phyloP scores from a whole-genome alignment of 164 flowering plant genomes.

The Warburgia ugandensis region DNA sequence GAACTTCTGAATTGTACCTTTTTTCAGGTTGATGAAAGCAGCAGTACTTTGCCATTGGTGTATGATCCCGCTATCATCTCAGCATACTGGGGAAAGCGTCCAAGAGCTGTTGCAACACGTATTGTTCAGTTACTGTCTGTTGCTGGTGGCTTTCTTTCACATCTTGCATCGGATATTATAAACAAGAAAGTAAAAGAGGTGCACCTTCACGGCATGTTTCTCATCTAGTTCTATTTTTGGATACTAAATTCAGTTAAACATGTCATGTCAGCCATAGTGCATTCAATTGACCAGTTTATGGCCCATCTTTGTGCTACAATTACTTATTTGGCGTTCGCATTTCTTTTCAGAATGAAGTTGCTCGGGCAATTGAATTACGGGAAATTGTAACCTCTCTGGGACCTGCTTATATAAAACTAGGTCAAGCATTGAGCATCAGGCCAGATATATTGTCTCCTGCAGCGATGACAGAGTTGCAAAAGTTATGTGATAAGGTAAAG shows the following conservation, averaged over 20 bases:
- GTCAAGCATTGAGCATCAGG: conserved; percentile 96
- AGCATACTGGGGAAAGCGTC: conserved; percentile 91
- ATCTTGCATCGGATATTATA: conserved; percentile 63
- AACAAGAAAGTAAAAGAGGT: conserved; percentile 95
- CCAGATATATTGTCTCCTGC: conserved; percentile 94
- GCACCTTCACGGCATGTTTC: conserved; percentile 6
- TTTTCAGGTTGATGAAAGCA: conserved; percentile 75
- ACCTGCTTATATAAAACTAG: conserved; percentile 98
- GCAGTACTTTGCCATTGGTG: conserved; percentile 79
- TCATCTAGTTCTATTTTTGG: no score
- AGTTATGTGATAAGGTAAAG: conserved; percentile 94
- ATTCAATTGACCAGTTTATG: no score
- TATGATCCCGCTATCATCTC: conserved; percentile 84
- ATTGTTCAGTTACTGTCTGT: conserved; percentile 75
- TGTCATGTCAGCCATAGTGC: no score
- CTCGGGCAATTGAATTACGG: conserved; percentile 93
- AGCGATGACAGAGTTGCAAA: conserved; percentile 95
- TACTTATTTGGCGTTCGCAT: no score
- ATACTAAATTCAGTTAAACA: no score
- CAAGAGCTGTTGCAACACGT: conserved; percentile 92
- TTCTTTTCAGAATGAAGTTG: conserved; percentile 99
- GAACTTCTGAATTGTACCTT: conserved; percentile 3
- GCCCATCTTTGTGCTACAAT: no score
- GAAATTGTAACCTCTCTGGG: conserved; percentile 98
- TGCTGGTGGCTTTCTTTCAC: conserved; percentile 95